Percentiles rank a stretch among this genome's conserved stretches.
These are phyloP conservation scores for Aspergillus saccharolyticus DNA, from an alignment of 495 filamentous ascomycete genomes.

Conservation along the genomic window DNA sequence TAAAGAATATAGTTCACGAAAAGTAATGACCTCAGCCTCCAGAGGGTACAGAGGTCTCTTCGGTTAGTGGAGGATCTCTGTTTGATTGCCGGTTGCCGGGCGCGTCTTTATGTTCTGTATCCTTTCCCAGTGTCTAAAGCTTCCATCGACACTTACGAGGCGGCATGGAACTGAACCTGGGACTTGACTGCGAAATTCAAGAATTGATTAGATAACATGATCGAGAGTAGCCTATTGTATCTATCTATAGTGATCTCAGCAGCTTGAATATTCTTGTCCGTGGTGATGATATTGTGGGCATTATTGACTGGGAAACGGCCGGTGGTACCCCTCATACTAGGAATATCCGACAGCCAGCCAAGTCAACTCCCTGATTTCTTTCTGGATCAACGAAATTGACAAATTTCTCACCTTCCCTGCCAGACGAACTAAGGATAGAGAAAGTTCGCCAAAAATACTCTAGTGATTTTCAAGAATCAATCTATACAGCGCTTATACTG, in stretches of 20 bases:
- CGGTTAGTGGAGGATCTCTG: constrained; percentile 38
- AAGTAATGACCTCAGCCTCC: constrained; percentile 37
- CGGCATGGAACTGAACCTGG: constrained; percentile 31
- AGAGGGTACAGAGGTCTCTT: constrained; percentile 27
- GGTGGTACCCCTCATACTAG: constrained; percentile 50
- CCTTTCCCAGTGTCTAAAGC: constrained; percentile 37
- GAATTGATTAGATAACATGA: constrained; percentile 34
- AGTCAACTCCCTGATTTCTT: constrained; percentile 44
- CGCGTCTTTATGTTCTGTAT: constrained; percentile 29
- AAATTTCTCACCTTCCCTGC: constrained; percentile 44
- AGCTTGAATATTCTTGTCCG: constrained; percentile 39
- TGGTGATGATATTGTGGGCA: constrained; percentile 39
- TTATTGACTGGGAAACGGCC: constrained; percentile 51
- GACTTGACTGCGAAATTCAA: constrained; percentile 28
- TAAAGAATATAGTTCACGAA: constrained; percentile 35
- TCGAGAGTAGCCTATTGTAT: constrained; percentile 28
- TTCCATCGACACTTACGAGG: constrained; percentile 42
- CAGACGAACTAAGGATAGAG: constrained; percentile 47
- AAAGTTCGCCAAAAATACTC: constrained; percentile 36
- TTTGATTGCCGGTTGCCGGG: constrained; percentile 36
- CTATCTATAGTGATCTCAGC: constrained; percentile 41
- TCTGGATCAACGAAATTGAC: constrained; percentile 45
- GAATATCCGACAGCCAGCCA: constrained; percentile 48
- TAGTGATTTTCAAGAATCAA: constrained; percentile 25
- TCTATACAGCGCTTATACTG: constrained; percentile 2